Conservation (phyloP, 116 monocot species). For the Zostera marina region DNA sequence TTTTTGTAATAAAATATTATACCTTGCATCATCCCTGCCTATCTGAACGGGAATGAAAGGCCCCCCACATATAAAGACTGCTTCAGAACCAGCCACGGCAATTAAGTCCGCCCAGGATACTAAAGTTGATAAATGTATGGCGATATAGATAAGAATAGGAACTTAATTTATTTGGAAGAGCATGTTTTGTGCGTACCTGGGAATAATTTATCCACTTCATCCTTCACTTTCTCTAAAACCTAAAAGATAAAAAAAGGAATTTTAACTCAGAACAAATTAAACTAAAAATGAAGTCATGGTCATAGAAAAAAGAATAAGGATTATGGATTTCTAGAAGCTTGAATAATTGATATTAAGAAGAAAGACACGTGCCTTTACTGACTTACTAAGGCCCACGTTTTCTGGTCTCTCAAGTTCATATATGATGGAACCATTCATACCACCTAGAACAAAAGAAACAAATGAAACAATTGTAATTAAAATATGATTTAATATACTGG, state of each 20-base stretch:
- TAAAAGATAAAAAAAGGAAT: conserved; percentile 7
- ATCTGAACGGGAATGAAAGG: conserved; percentile 57
- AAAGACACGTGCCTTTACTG: conserved; percentile 39
- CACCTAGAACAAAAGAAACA: conserved; percentile 35
- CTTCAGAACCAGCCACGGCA: conserved; percentile 77
- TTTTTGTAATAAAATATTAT: background rate
- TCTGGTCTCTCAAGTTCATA: conserved; percentile 95
- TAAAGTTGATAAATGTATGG: conserved; percentile 9
- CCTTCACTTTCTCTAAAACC: conserved; percentile 64
- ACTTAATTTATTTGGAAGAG: background rate
- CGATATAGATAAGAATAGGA: background rate
- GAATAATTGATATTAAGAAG: background rate
- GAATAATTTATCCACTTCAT: conserved; percentile 36
- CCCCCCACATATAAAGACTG: conserved; percentile 72
- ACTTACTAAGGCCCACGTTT: conserved; percentile 58
- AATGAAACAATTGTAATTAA: background rate
- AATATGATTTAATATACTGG: background rate
- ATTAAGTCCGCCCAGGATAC: conserved; percentile 94
- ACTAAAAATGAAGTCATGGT: background rate
- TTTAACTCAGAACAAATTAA: too few relatives aligned
- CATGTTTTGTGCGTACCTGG: conserved; percentile 21
- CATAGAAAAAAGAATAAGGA: background rate
- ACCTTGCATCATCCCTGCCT: conserved; percentile 70
- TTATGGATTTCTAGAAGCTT: background rate
- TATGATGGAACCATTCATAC: conserved; percentile 96